phyloP scores from a whole-genome alignment of 495 filamentous ascomycete genomes.

The Daldinia loculata region DNA sequence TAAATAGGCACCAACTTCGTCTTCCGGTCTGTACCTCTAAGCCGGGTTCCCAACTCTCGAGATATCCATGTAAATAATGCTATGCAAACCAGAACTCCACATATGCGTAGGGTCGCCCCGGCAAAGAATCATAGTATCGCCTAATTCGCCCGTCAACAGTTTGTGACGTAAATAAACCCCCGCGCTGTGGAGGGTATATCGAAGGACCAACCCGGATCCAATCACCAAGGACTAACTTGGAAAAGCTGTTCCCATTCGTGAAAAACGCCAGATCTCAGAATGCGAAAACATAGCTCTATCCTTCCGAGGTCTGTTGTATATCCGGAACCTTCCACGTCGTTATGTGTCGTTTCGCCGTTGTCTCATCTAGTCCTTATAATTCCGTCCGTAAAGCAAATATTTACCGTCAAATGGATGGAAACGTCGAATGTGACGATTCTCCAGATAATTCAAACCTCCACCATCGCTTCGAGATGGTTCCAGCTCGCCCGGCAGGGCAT shows the following conservation, averaged over 20 bases:
- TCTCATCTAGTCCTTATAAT: constrained; percentile 2
- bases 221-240: not conserved
- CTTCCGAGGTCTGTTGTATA: not conserved
- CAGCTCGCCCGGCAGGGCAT: not conserved
- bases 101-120: not conserved
- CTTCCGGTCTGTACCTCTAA: not conserved
- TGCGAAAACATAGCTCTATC: constrained; percentile 1
- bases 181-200: not conserved
- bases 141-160: not conserved
- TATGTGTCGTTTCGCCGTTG: not conserved
- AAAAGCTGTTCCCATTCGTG: not conserved
- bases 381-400: constrained; percentile 2
- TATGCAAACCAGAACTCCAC: constrained; percentile 2
- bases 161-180: not conserved
- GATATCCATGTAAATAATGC: not conserved
- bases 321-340: not conserved
- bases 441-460: not conserved
- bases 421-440: not conserved
- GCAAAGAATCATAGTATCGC: not conserved
- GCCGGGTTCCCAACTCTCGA: not conserved
- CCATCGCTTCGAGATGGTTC: not conserved
- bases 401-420: constrained; percentile 1
- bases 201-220: constrained; percentile 1
- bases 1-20: not conserved
- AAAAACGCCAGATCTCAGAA: constrained; percentile 1